A percentile compares a stretch with the other conserved stretches of the same genome.
These are phyloP conservation scores for Fusarium tricinctum DNA, from an alignment of 2,329 filamentous ascomycete species.

Conservation along the genomic window DNA sequence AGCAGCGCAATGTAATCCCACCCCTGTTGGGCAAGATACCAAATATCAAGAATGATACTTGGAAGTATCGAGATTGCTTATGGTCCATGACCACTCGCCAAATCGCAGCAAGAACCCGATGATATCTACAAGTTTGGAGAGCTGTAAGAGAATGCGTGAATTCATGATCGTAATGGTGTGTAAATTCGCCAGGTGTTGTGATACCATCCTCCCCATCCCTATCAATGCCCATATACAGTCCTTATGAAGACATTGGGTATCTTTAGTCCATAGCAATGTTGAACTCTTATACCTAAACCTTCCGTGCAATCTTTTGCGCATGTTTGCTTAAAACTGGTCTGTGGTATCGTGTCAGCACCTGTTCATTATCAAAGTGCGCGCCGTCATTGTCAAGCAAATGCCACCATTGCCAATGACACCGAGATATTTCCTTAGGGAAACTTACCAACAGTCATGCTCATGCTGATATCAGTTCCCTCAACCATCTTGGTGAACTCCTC, in stretches of 20 bases:
- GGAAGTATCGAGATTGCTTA: neutral
- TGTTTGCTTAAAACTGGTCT: constrained; percentile 45
- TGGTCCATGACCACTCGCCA: neutral
- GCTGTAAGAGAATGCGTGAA: constrained; percentile 42
- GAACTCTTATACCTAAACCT: constrained; percentile 10
- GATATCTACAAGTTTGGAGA: constrained; percentile 1
- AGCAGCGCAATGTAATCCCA: neutral
- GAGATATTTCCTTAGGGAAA: constrained; percentile 33
- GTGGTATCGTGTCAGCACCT: constrained; percentile 21
- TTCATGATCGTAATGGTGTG: constrained; percentile 48
- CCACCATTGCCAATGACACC: neutral
- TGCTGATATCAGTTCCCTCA: constrained; percentile 87
- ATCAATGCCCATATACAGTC: constrained; percentile 15
- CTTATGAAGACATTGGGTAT: constrained; percentile 1
- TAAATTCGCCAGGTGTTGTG: constrained; percentile 42
- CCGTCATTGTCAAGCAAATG: neutral
- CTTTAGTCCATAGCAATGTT: constrained; percentile 11
- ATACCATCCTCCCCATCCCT: constrained; percentile 15
- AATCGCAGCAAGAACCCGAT: neutral
- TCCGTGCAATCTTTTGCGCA: constrained; percentile 11
- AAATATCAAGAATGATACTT: neutral
- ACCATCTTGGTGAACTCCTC: constrained; percentile 99
- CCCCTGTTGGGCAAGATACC: neutral
- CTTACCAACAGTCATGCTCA: constrained; percentile 80
- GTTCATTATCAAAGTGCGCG: neutral